Evolutionary conservation across 495 filamentous ascomycete genomes (phyloP), one percentile per base, ranked within the genome.

Genomic region (Trichoderma reesei): DNA sequence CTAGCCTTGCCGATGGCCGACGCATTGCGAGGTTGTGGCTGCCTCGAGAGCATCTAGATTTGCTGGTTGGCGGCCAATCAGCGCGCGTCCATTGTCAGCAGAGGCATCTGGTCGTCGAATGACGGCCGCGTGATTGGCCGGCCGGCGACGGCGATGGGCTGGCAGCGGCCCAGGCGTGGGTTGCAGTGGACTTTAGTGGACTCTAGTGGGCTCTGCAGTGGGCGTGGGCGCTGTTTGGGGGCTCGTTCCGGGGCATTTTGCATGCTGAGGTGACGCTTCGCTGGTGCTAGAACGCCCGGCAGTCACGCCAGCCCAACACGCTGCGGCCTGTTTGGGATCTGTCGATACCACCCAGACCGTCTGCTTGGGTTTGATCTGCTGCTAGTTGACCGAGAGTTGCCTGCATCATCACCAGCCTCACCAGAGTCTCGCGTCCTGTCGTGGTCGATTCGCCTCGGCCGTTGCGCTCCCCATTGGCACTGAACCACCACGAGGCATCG

Each of bases 1-100:
- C 51, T 56, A 56, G 51, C 51, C 26, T 56, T 56, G 51, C 51
- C 51, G 51, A 56, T 56, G 51, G 51, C 51, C 51, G 51, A 56
- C 51, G 51, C 51, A 56, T 26, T 16, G 42, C 42, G 42, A 46
- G 42, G 42, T 18, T 56, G 51, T 56, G 51, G 51, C 51, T 56
- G 51, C 51, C 51, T 34, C 34, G 51, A 9, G 16, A 46, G 13
- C 42, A 16, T 14, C 13, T 5, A 26, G 11, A 46, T 56, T 56
- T 48, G 44, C 44, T 6, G 7, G 9, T 20, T 20, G 1, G 26
- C 31, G 26, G 26, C 51, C 51, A 56, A 56, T 56, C 14, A 8
- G 51, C 11, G 7, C 11, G 4, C 7, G 31, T 14, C 26, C 11
- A 56, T 56, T 56, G 51, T 56, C 33, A 56, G 51, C 51, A 56